These are phyloP conservation scores for Fistulifera pelliculosa DNA, from an alignment of 108 stramenopile species.

Conservation along the genomic window DNA sequence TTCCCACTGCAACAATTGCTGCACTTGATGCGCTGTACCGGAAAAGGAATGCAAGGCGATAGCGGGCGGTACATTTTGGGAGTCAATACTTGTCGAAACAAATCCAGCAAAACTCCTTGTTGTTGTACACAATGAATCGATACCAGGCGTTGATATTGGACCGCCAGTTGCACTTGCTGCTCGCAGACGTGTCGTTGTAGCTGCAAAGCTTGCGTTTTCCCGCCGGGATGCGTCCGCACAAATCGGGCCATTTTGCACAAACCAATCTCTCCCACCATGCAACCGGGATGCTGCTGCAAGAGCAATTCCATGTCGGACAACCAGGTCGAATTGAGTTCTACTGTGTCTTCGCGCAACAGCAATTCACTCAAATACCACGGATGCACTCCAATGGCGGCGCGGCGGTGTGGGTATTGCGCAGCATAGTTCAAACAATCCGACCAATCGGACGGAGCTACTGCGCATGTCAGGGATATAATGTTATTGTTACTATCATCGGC, in stretches of 20 bases:
- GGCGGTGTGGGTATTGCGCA: constrained; percentile 20
- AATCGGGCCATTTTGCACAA: constrained; percentile 72
- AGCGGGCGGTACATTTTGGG: constrained; percentile 30
- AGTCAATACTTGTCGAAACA: constrained; percentile 34
- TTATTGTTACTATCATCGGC: constrained; percentile 6
- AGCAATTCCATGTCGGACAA: constrained; percentile 40
- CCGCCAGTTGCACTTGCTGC: constrained; percentile 60
- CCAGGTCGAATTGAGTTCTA: constrained; percentile 19
- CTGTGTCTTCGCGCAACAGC: constrained; percentile 6
- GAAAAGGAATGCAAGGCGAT: constrained; percentile 81
- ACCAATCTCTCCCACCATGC: constrained; percentile 74
- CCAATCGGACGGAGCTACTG: constrained; percentile 65
- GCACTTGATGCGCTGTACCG: constrained; percentile 73
- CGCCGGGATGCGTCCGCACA: constrained; percentile 54
- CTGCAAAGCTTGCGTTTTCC: constrained; percentile 52
- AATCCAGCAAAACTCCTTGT: constrained; percentile 47
- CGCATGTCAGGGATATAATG: constrained; percentile 47
- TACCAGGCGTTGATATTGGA: constrained; percentile 51
- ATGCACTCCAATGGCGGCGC: constrained; percentile 47
- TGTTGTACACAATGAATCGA: constrained; percentile 77
- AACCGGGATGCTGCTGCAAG: constrained; percentile 51
- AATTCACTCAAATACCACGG: constrained; percentile 62
- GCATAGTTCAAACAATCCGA: constrained; percentile 47
- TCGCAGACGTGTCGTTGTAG: constrained; percentile 57
- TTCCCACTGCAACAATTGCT: constrained; percentile 55